Evolutionary conservation across 2,329 filamentous ascomycete species (phyloP).

Genomic region (Chalara sp.): DNA sequence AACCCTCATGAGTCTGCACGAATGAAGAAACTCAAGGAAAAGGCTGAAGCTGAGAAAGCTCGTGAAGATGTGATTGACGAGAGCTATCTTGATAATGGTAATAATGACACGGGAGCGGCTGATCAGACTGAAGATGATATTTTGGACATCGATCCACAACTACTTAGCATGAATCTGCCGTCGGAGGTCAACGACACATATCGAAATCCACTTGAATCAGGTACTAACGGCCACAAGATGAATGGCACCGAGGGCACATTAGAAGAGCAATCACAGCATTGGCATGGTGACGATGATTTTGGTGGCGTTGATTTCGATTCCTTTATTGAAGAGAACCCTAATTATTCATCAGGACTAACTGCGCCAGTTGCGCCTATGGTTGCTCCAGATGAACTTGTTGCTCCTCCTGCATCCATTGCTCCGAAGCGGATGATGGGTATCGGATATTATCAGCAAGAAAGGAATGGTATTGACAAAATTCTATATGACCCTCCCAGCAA

Average conservation of each 20-base stretch:
- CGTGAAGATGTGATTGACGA: constrained; percentile 17
- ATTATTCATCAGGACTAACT: constrained; percentile 17
- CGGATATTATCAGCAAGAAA: constrained; percentile 23
- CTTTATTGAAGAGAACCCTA: constrained; percentile 9
- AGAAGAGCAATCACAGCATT: neutral
- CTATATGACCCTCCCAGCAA: constrained; percentile 22
- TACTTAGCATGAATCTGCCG: constrained; percentile 8
- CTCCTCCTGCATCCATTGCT: constrained; percentile 16
- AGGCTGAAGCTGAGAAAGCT: constrained; percentile 26
- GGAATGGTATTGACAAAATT: constrained; percentile 22
- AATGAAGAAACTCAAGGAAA: constrained; percentile 27
- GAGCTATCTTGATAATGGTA: constrained; percentile 13
- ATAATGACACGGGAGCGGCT: constrained; percentile 4
- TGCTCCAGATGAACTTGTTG: constrained; percentile 11
- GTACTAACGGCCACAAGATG: neutral
- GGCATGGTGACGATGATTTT: constrained; percentile 6
- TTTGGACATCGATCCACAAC: constrained; percentile 24
- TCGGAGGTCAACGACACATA: neutral
- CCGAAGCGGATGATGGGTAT: constrained; percentile 24
- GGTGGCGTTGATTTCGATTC: constrained; percentile 17
- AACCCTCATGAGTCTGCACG: constrained; percentile 34
- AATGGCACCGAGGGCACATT: constrained; percentile 4
- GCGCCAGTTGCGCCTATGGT: constrained; percentile 16
- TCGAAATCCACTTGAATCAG: constrained; percentile 4
- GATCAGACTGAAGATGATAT: constrained; percentile 12